Base-by-base conservation (phyloP, 345 rosid genomes). In the Aegle marmelos region DNA sequence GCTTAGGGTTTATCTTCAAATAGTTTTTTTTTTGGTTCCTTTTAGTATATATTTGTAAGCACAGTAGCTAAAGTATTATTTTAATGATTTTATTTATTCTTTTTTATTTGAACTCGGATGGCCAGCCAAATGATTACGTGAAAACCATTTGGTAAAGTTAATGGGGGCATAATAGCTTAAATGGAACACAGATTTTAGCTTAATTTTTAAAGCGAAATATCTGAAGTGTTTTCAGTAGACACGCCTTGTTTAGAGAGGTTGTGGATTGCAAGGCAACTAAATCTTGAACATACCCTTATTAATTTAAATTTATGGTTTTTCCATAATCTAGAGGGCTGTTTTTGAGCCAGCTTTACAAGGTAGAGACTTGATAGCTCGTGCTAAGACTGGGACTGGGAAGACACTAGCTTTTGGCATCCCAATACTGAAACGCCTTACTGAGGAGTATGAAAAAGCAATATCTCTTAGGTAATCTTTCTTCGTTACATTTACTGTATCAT, bases 301-400 rank as follows among this genome's bases (percentile, higher is more conserved):
- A 53, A 53, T 53, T 53, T 53, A 22, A 53, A 19, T 53, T 53
- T 53, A 7, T 53, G 21, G 22, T 6, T 53, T 16, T 50, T 5
- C 0, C 17, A 45, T 53, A 53, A 53, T 53, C 24, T 54, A 96
- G 98, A 92, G 98, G 78, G 98, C 99, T 81, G 99, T 96, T 78
- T 75, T 94, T 33, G 75, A 83, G 56, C 99, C 99, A 14, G 98
- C 98, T 3, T 86, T 96, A 8, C 81, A 96, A 89, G 98, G 98
- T 60, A 86, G 91, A 60, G 99, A 96, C 58, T 72, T 96, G 61
- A 96, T 96, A 78, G 98, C 95, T 84, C 97, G 99, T 83, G 99
- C 99, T 2, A 94, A 94, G 88, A 96, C 99, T 36, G 98, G 99
- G 76, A 96, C 99, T 28, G 99, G 99, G n/a, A 96, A 96, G 92